Conservation (phyloP, 2,329 filamentous ascomycete genomes). For the Colletotrichum cuscutae region DNA sequence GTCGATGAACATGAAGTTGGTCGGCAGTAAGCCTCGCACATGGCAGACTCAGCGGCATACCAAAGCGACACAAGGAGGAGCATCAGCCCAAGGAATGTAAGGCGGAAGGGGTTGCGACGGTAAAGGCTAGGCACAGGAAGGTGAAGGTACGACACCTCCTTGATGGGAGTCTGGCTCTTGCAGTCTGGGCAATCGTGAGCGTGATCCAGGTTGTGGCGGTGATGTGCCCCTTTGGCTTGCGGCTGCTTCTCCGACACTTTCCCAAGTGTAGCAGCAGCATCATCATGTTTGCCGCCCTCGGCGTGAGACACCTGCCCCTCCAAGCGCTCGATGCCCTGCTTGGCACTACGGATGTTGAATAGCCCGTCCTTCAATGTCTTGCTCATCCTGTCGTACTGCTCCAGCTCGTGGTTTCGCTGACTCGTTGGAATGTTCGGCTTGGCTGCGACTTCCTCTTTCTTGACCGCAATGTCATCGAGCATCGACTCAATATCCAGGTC, state of each 20-base stretch:
- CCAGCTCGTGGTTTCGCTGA: slow-evolving; percentile 52
- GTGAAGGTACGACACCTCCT: slow-evolving; percentile 47
- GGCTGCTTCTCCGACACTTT: slow-evolving; percentile 21
- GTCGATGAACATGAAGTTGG: slow-evolving; percentile 58
- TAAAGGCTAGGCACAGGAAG: slow-evolving; percentile 61
- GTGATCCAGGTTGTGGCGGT: not conserved
- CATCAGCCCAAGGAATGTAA: slow-evolving; percentile 60
- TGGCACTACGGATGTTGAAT: slow-evolving; percentile 63
- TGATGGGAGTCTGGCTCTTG: not conserved
- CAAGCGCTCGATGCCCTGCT: slow-evolving; percentile 67
- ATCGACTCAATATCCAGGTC: slow-evolving; percentile 33
- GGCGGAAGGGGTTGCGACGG: slow-evolving; percentile 52
- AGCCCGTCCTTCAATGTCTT: slow-evolving; percentile 63
- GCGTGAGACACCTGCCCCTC: slow-evolving; percentile 60
- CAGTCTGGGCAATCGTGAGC: slow-evolving; percentile 9
- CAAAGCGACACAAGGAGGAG: slow-evolving; percentile 59
- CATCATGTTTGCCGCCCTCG: slow-evolving; percentile 41
- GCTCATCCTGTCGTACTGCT: slow-evolving; percentile 60
- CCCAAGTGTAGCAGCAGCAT: not conserved
- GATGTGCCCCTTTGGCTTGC: slow-evolving; percentile 13
- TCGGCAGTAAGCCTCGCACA: slow-evolving; percentile 65
- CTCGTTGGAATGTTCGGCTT: slow-evolving; percentile 33
- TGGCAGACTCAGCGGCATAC: slow-evolving; percentile 63
- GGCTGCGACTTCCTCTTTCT: slow-evolving; percentile 31
- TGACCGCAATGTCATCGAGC: slow-evolving; percentile 34